Conservation (phyloP, 2,329 filamentous ascomycete genomes). For the Aspergillus tubingensis region DNA sequence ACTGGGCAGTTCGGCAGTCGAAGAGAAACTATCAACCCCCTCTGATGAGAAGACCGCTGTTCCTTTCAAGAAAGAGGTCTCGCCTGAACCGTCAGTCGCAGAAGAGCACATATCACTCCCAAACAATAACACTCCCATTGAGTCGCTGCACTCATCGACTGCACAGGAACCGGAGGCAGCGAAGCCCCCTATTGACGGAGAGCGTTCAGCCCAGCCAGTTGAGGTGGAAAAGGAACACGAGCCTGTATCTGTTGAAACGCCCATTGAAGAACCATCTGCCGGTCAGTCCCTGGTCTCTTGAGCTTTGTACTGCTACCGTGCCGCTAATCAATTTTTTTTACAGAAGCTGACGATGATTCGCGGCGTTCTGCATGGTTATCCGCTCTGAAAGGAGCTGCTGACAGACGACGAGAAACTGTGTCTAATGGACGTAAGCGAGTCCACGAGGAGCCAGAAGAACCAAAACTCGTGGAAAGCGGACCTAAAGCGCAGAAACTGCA, state of each 20-base stretch:
- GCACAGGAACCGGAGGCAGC: neutral
- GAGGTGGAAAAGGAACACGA: neutral
- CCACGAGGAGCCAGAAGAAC: conserved; percentile 24
- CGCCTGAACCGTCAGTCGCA: neutral
- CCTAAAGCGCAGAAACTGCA: conserved; percentile 30
- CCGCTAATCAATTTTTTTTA: conserved; percentile 1
- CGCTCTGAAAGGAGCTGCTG: conserved; percentile 25
- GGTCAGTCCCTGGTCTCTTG: neutral
- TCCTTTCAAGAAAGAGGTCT: neutral
- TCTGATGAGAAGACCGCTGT: neutral
- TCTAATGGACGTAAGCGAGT: conserved; percentile 32
- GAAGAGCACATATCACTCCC: neutral
- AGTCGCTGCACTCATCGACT: neutral
- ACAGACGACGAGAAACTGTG: conserved; percentile 25
- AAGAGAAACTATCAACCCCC: neutral
- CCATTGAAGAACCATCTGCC: neutral
- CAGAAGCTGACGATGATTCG: conserved; percentile 12
- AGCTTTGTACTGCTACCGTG: no score
- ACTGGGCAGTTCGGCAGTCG: neutral
- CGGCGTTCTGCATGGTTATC: conserved; percentile 22
- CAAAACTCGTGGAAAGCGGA: conserved; percentile 13
- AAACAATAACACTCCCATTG: neutral
- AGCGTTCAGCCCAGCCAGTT: neutral
- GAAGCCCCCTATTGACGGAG: neutral
- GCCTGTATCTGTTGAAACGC: neutral